These are phyloP conservation scores for Moesziomyces sp. DNA, from an alignment of 1,284 basidiomycete species.

Conservation along the genomic window DNA sequence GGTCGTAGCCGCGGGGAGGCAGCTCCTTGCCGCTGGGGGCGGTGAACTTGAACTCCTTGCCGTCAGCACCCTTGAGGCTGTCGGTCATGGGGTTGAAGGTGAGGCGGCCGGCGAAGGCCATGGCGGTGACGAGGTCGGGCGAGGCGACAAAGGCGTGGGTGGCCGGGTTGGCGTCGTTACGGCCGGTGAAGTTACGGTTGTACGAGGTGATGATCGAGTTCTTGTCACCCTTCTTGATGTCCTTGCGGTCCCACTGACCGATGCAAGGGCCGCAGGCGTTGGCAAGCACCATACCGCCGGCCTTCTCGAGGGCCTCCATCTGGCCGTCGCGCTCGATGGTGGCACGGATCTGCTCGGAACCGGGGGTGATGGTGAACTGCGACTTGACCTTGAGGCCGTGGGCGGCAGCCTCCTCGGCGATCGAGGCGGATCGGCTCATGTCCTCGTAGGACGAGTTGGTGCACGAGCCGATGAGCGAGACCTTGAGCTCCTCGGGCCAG, in stretches of 20 bases:
- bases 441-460: slow-evolving; percentile 99
- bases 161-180: slow-evolving; percentile 98
- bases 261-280: slow-evolving; percentile 99
- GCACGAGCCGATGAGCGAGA: slow-evolving; percentile 97
- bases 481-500: slow-evolving; percentile 97
- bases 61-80: slow-evolving; percentile 85
- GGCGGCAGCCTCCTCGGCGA: slow-evolving; percentile 84
- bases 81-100: slow-evolving; percentile 98
- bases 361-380: slow-evolving; percentile 96
- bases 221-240: slow-evolving; percentile 93
- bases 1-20: slow-evolving; percentile 92
- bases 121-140: slow-evolving; percentile 96
- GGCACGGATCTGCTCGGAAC: slow-evolving; percentile 97
- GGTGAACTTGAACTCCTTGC: slow-evolving; percentile 97
- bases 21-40: slow-evolving; percentile 90
- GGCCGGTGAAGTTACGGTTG: slow-evolving; percentile 99
- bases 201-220: slow-evolving; percentile 96
- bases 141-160: slow-evolving; percentile 99
- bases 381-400: slow-evolving; percentile 92
- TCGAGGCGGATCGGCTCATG: slow-evolving; percentile 96
- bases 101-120: slow-evolving; percentile 92
- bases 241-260: slow-evolving; percentile 97
- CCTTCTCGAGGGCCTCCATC: slow-evolving; percentile 85
- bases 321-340: slow-evolving; percentile 97
- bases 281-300: slow-evolving; percentile 92